Conservation (phyloP, 2,329 filamentous ascomycete genomes). For the Coniochaeta sp. region DNA sequence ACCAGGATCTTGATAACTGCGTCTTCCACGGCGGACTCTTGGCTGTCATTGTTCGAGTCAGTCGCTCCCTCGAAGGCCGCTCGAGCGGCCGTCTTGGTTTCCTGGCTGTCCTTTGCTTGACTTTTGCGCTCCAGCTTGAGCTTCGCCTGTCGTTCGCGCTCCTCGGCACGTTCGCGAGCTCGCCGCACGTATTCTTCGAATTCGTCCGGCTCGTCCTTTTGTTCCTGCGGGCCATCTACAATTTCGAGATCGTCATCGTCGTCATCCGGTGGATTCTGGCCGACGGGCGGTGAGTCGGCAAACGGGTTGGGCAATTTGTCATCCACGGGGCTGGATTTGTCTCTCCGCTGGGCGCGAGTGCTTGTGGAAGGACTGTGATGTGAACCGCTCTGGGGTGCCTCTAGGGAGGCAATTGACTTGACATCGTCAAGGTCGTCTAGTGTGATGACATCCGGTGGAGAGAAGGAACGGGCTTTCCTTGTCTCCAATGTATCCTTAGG, state of each 20-base stretch:
- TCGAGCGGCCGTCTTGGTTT: neutral
- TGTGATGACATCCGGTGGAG: neutral
- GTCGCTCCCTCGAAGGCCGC: neutral
- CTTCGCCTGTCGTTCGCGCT: neutral
- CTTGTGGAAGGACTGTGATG: neutral
- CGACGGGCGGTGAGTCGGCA: neutral
- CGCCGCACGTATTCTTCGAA: slow-evolving; percentile 36
- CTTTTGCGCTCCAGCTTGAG: neutral
- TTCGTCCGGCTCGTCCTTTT: slow-evolving; percentile 15
- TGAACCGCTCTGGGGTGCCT: neutral
- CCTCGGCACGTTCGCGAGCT: slow-evolving; percentile 26
- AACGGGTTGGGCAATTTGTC: neutral
- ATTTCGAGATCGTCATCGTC: slow-evolving; percentile 5
- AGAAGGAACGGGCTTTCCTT: neutral
- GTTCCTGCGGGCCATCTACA: slow-evolving; percentile 11
- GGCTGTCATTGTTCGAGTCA: neutral
- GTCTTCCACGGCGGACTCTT: neutral
- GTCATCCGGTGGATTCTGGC: neutral
- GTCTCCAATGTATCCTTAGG: slow-evolving; percentile 5
- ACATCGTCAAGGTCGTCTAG: neutral
- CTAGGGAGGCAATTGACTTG: neutral
- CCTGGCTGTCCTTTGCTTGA: neutral
- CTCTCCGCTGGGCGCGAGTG: neutral
- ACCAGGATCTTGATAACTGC: slow-evolving; percentile 54
- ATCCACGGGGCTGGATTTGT: neutral